Evolutionary conservation across 2,329 filamentous ascomycete genomes (phyloP).

Genomic region (Plenodomus lindquistii): DNA sequence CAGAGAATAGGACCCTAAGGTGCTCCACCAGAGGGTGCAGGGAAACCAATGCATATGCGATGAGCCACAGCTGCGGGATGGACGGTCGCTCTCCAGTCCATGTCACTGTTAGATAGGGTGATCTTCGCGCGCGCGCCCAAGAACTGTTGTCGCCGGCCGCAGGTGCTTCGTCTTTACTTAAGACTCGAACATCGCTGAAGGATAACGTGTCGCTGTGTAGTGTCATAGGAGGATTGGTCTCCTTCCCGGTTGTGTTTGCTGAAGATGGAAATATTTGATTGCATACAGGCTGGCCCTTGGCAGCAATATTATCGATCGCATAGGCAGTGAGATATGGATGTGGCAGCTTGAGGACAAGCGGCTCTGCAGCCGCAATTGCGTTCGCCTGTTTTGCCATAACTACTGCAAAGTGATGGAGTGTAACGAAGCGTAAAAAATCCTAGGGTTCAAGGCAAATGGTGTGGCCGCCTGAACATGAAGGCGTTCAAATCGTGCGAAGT

Average conservation of each 20-base stretch:
- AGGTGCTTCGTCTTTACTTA: constrained; percentile 28
- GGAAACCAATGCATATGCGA: constrained; percentile 52
- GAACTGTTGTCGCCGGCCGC: constrained; percentile 41
- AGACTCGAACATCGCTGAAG: constrained; percentile 36
- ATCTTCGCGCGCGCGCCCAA: constrained; percentile 52
- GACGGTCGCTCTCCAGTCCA: constrained; percentile 49
- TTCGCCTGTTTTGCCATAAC: constrained; percentile 27
- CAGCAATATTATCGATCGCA: constrained; percentile 27
- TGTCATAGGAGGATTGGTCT: constrained; percentile 24
- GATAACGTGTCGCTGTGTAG: constrained; percentile 33
- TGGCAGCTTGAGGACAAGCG: constrained; percentile 40
- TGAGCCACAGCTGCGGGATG: constrained; percentile 53
- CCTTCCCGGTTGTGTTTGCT: constrained; percentile 20
- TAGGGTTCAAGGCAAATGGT: constrained; percentile 4
- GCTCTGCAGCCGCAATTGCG: constrained; percentile 14
- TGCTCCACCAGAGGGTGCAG: constrained; percentile 50
- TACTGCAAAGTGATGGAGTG: constrained; percentile 2
- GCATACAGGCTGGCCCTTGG: constrained; percentile 20
- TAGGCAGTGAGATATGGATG: constrained; percentile 46
- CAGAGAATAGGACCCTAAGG: constrained; percentile 49
- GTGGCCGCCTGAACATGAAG: constrained; percentile 12
- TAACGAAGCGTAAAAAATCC: constrained; percentile 4
- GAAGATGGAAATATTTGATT: constrained; percentile 28
- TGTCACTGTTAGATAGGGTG: constrained; percentile 47
- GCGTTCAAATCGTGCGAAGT: constrained; percentile 6